Base-by-base conservation (phyloP, 1,284 basidiomycete genomes). In the Lignosus rhinocerotis region DNA sequence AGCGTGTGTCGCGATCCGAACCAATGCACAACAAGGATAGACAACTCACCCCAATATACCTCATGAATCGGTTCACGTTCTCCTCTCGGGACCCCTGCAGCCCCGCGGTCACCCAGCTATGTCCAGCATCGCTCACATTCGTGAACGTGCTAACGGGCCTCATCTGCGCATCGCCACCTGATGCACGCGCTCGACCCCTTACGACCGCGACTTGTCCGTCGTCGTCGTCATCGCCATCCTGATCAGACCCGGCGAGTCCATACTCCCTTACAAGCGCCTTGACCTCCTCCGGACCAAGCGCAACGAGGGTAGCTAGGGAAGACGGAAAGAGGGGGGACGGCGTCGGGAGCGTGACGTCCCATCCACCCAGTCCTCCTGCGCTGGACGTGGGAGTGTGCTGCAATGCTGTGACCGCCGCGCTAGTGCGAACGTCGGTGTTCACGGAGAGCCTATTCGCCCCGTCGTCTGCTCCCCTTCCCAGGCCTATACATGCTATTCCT, bases 21-120 rank as follows among this genome's bases (percentile, higher is more conserved):
- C 9, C 34, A 44, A 31, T 25, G 2, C 25, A 25, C 25, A 25
- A 25, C 6, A 43, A 36, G 50, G 16, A 36, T 16, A 32, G 25
- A 19, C 3, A 9, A 74, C 76, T 62, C 62, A 79, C 80, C 64
- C 80, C 80, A 44, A 82, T 80, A 63, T 77, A 75, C 17, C 72
- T 60, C 76, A 80, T 76, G 63, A 81, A 78, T 21, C 61, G 71
- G 58, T 80, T 80, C 48, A 82, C 19, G 19, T 60, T 39, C 7
- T 48, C 51, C 38, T 53, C 55, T 46, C 58, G 53, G 36, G 32
- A 31, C 34, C 44, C 53, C 9, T 30, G 43, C 31, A 41, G n/a
- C 3, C 47, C 52, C 73, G 54, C 45, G 32, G 59, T 34, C 38
- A 30, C 47, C 45, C 51, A 41, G 17, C 54, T 49, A n/a, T 44